These are phyloP conservation scores for Hypoxylon sp. DNA, from an alignment of 2,329 filamentous ascomycete species.

Conservation along the genomic window DNA sequence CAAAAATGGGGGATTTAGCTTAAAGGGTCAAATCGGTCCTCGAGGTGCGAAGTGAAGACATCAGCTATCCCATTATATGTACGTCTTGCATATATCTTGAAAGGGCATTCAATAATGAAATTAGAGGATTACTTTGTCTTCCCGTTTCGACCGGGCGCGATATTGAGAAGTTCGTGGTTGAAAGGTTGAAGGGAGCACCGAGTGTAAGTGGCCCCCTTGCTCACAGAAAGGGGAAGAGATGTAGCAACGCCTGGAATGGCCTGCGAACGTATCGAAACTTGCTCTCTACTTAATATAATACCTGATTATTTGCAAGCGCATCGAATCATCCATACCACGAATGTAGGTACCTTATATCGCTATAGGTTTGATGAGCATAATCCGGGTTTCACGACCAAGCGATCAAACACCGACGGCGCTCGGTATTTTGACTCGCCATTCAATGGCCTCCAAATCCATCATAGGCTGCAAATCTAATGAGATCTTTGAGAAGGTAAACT, in stretches of 20 bases:
- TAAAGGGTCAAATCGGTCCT: not conserved
- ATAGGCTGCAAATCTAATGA: not conserved
- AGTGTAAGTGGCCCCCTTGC: not conserved
- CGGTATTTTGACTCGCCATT: not conserved
- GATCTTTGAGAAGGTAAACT: not conserved
- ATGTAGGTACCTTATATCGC: constrained; percentile 4
- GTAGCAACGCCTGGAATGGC: not conserved
- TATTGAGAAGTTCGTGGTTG: not conserved
- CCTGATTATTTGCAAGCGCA: not conserved
- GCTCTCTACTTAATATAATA: not conserved
- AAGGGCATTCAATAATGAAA: not conserved
- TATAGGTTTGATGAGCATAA: constrained; percentile 18
- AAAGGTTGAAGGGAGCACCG: not conserved
- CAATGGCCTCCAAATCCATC: not conserved
- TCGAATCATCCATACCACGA: not conserved
- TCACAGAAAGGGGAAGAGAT: not conserved
- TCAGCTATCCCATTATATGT: not conserved
- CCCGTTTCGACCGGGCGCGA: not conserved
- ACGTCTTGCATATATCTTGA: not conserved
- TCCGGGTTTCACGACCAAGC: constrained; percentile 29
- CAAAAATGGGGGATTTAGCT: not conserved
- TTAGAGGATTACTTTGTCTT: not conserved
- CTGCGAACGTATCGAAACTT: not conserved
- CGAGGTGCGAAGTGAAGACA: not conserved
- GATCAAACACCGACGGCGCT: constrained; percentile 22